These are phyloP conservation scores for Psilocybe subaeruginosa DNA, from an alignment of 768 basidiomycete genomes.

Conservation along the genomic window DNA sequence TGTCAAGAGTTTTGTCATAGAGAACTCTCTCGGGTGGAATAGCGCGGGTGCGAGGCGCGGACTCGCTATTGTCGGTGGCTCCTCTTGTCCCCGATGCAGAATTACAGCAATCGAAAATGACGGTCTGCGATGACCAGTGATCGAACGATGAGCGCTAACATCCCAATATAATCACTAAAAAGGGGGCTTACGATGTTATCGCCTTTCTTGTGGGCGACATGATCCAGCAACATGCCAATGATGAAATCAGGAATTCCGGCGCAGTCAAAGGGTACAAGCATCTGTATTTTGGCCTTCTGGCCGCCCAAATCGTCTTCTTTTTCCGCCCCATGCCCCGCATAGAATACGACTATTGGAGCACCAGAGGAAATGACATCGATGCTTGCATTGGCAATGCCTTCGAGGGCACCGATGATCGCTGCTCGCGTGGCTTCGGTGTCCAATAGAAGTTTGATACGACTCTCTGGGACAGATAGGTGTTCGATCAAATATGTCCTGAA, in stretches of 20 bases:
- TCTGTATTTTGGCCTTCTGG: slow-evolving; percentile 7
- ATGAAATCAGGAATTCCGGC: slow-evolving; percentile 14
- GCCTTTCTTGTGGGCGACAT: slow-evolving; percentile 12
- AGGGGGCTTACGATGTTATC: slow-evolving; percentile 18
- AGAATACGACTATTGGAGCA: slow-evolving; percentile 17
- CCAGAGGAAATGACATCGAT: slow-evolving; percentile 3
- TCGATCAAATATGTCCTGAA: no score
- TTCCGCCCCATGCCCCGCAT: slow-evolving; percentile 17
- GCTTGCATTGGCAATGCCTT: not conserved
- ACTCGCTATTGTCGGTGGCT: not conserved
- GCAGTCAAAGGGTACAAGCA: slow-evolving; percentile 18
- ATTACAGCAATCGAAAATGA: not conserved
- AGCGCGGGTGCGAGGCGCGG: slow-evolving; percentile 3
- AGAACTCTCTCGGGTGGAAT: not conserved
- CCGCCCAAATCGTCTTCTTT: not conserved
- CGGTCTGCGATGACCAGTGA: slow-evolving; percentile 16
- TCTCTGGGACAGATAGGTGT: not conserved
- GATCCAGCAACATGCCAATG: slow-evolving; percentile 10
- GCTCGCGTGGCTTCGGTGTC: slow-evolving; percentile 11
- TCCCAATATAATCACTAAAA: not conserved
- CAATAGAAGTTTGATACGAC: slow-evolving; percentile 10
- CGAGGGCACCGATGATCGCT: slow-evolving; percentile 12
- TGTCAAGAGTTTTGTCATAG: no score
- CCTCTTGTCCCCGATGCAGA: slow-evolving; percentile 13
- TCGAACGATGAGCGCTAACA: not conserved